Base-by-base conservation (phyloP, 352 stramenopile species). In the Phytophthora cryptogea region DNA sequence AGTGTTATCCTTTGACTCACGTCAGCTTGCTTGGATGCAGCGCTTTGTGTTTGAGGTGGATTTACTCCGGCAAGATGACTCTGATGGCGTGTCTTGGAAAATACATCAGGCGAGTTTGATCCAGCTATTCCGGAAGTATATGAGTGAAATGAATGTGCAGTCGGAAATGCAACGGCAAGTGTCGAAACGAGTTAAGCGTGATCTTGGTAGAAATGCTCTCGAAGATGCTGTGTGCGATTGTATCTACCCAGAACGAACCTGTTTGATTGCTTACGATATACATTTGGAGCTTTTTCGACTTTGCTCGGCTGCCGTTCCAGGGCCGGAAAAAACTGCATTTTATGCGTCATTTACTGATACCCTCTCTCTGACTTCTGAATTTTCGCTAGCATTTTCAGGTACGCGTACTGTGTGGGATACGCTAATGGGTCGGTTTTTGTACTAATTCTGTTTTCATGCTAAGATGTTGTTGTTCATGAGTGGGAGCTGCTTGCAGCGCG, bases 401-500 rank as follows among this genome's bases (percentile, higher is more conserved):
- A 63, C 26, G 66, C n/a, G 0, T 26, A 5, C n/a, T 5, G 37
- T 26, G 14, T 4, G n/a, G 17, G 8, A 27, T n/a, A 27, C 14
- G 17, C 16, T 14, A 6, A 23, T 26, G 14, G 27, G 8, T 17
- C 8, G 10, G 27, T 44, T n/a, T 17, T 14, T 44, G 6, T 44
- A 17, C 39, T 44, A 17, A 44, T 20, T 10, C 17, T 42, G 16
- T 28, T 39, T 47, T 10, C 8, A 46, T 50, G 26, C 39, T 23
- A 46, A 87, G 75, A 67, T n/a, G 44, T 62, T 37, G 78, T 72
- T 27, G 51, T 37, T 30, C 64, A 83, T 28, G 70, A 80, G 27
- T 87, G 75, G 75, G 78, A 87, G 50, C 64, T 73, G 35, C 54
- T 78, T 20, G 72, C 74, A 14, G 70, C 78, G 1, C 73, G 75